Percentiles rank a stretch among this genome's conserved stretches.
phyloP scores from a whole-genome alignment of 2,329 filamentous ascomycete species.

The Alternaria solani region DNA sequence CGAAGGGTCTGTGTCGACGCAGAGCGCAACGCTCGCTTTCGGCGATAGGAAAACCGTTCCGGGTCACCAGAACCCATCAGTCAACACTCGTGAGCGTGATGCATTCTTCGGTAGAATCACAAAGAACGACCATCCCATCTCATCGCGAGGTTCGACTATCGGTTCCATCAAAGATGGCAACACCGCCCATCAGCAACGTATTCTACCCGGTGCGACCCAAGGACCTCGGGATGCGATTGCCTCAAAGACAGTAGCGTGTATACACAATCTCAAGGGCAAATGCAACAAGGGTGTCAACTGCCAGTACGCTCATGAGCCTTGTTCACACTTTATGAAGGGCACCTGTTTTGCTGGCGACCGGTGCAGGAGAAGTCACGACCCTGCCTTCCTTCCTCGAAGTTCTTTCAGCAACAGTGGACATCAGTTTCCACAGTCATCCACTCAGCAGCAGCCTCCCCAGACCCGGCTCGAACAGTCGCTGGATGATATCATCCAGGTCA shows the following conservation, averaged over 20 bases:
- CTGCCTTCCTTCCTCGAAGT: not conserved
- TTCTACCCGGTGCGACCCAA: not conserved
- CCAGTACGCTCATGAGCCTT: not conserved
- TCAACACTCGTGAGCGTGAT: not conserved
- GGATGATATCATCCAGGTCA: not conserved
- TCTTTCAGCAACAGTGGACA: not conserved
- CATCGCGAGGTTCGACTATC: not conserved
- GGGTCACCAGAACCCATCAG: not conserved
- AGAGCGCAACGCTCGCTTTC: no score
- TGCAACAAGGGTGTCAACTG: conserved; percentile 2
- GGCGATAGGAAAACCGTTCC: no score
- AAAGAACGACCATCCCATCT: not conserved
- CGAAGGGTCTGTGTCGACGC: no score
- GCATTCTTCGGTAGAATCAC: not conserved
- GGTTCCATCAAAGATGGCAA: not conserved
- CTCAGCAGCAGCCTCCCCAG: not conserved
- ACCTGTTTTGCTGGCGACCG: not conserved
- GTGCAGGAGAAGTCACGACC: not conserved
- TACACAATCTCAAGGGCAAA: not conserved
- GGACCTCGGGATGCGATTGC: not conserved
- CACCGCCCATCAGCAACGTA: not conserved
- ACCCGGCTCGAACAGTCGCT: not conserved
- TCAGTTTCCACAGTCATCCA: not conserved
- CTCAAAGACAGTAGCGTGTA: not conserved
- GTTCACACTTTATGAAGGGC: not conserved